These are phyloP conservation scores for Endocladia muricata DNA, from an alignment of 31 red algal species.

Conservation along the genomic window DNA sequence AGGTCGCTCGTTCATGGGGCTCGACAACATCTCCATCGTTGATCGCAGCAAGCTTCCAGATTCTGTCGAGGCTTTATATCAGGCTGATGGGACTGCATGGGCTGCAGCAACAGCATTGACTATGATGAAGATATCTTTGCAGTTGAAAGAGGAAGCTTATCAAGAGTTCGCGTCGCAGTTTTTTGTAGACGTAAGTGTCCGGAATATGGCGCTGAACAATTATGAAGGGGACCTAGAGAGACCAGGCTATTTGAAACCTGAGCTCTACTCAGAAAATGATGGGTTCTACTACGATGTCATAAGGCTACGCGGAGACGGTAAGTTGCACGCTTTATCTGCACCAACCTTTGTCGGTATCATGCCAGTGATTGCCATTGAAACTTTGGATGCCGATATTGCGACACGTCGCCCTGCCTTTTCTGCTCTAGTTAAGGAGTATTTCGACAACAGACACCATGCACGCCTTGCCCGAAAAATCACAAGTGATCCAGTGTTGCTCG, in stretches of 20 bases:
- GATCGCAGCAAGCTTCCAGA: conserved; percentile 24
- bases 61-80: conserved; percentile 12
- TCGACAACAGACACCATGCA: no score
- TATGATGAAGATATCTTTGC: conserved; percentile 18
- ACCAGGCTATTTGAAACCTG: no score
- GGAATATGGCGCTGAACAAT: conserved; percentile 5
- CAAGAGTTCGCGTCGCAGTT: conserved; percentile 17
- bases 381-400: not conserved
- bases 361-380: conserved; percentile 10
- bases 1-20: conserved; percentile 9
- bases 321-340: not conserved
- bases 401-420: no score
- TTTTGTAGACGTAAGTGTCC: not conserved
- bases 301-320: not conserved
- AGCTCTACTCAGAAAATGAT: conserved; percentile 14
- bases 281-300: conserved; percentile 39
- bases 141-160: not conserved
- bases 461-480: no score
- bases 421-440: no score
- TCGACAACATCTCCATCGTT: conserved; percentile 27
- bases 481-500: no score
- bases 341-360: conserved; percentile 23
- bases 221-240: no score
- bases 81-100: conserved; percentile 28
- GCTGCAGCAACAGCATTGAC: not conserved